phyloP scores from a whole-genome alignment of 495 filamentous ascomycete genomes.

The Amphirosellinia nigrospora region DNA sequence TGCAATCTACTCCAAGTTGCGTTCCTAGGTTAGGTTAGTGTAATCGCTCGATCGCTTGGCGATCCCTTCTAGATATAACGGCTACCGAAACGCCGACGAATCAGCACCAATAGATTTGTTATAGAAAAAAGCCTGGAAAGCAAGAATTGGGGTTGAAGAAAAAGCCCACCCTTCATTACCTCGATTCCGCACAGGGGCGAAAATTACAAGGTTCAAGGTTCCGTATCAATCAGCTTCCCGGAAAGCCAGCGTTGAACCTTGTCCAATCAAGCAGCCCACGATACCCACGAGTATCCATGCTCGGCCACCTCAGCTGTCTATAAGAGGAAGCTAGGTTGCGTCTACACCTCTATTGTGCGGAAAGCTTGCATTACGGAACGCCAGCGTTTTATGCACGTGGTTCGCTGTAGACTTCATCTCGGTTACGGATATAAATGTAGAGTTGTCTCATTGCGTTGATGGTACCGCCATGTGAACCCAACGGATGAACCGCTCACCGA shows the following conservation, averaged over 20 bases:
- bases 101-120: neutral
- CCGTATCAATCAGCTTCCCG: neutral
- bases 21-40: neutral
- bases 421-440: slow-evolving; percentile 6
- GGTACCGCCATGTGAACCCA: neutral
- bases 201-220: neutral
- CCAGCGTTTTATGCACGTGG: slow-evolving; percentile 6
- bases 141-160: too few relatives aligned
- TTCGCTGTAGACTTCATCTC: neutral
- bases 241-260: neutral
- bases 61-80: neutral
- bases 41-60: neutral
- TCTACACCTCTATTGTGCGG: neutral
- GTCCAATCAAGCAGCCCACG: slow-evolving; percentile 16
- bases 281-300: slow-evolving; percentile 10
- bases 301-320: neutral
- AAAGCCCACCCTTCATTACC: too few relatives aligned
- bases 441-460: neutral
- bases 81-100: neutral
- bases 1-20: neutral
- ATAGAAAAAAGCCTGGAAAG: neutral
- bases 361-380: neutral
- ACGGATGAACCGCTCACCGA: neutral
- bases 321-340: neutral
- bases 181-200: slow-evolving; percentile 1